phyloP scores from a whole-genome alignment of 139 green algal genomes.

The Desmodesmus armatus region DNA sequence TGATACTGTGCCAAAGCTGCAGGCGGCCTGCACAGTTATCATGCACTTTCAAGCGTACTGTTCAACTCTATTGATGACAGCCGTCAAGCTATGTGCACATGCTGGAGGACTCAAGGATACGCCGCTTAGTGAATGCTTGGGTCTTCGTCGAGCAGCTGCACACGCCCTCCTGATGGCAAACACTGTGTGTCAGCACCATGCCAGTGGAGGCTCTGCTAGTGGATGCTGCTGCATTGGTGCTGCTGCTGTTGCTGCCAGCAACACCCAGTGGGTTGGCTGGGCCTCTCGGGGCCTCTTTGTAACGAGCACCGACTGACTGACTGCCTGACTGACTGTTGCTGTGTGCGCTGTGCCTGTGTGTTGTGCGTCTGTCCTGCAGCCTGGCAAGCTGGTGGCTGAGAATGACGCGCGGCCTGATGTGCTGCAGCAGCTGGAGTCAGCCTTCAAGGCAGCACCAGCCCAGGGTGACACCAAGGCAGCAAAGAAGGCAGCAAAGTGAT shows the following conservation, averaged over 20 bases:
- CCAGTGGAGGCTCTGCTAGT: not conserved
- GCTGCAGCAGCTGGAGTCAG: slow-evolving; percentile 2
- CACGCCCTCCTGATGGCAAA: too few species aligned
- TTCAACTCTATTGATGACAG: too few species aligned
- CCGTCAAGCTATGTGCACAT: too few species aligned
- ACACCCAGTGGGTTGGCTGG: not conserved
- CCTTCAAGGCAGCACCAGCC: not conserved
- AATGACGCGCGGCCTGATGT: slow-evolving; percentile 4
- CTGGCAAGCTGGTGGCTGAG: slow-evolving; percentile 4
- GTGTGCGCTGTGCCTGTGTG: slow-evolving; percentile 6
- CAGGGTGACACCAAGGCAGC: slow-evolving; percentile 5
- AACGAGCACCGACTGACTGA: not conserved
- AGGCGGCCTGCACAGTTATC: not conserved
- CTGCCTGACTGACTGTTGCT: not conserved
- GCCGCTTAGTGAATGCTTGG: too few species aligned
- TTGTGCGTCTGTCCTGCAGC: not conserved
- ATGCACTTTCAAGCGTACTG: too few species aligned
- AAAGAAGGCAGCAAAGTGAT: slow-evolving; percentile 25
- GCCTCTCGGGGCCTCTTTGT: too few species aligned
- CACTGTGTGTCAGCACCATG: too few species aligned
- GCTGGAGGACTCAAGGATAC: too few species aligned
- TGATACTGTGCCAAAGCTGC: not conserved
- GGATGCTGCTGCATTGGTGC: not conserved
- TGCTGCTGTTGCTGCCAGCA: not conserved
- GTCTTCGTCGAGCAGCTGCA: too few species aligned